Base-by-base conservation (phyloP, 2,329 filamentous ascomycete species). In the Fusarium tricinctum region DNA sequence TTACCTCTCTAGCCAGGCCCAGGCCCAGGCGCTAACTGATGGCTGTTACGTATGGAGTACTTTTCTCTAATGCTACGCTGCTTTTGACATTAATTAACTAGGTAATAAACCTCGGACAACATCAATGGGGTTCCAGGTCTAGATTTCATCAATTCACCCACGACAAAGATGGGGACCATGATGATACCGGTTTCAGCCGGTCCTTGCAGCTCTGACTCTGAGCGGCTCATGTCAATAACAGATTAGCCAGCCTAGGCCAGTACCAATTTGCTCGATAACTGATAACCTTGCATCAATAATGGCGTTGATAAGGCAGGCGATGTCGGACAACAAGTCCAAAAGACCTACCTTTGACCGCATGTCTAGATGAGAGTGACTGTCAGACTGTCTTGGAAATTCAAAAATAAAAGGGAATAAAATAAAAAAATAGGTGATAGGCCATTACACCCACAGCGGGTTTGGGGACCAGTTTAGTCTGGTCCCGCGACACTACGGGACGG, bases 401-500 rank as follows among this genome's bases (percentile, higher is more conserved):
- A 33, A 17, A 53, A 35, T 53, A 35, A 45, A 28, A 13, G 28
- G 10, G 28, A 30, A 13, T 30, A 30, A 30, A 12, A 30, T 4
- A 30, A 30, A 28, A 26, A 33, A 44, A 58, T 51, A 50, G 23
- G 43, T 54, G 40, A 66, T 59, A 23, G 23, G 2, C 23, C 23
- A 23, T 8, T 23, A 63, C 33, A 66, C 63, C 62, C 47, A 63
- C 33, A 51, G 54, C 60, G 51, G 65, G 51, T 33, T 70, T 63
- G 53, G 19, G 40, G 63, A 58, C 58, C 58, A 48, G 52, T 65
- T 55, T 49, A 51, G 58, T 65, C 55, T 49, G 48, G 63, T 58
- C 66, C 57, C 66, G 57, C 66, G 57, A 69, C 47, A 47, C 57
- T 63, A 67, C 66, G 66, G 66, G 53, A 67, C 33, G 28, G 57